A percentile compares a stretch with the other conserved stretches of the same genome.
phyloP scores from a whole-genome alignment of 2,329 filamentous ascomycete species.

The Trichoderma sp. region DNA sequence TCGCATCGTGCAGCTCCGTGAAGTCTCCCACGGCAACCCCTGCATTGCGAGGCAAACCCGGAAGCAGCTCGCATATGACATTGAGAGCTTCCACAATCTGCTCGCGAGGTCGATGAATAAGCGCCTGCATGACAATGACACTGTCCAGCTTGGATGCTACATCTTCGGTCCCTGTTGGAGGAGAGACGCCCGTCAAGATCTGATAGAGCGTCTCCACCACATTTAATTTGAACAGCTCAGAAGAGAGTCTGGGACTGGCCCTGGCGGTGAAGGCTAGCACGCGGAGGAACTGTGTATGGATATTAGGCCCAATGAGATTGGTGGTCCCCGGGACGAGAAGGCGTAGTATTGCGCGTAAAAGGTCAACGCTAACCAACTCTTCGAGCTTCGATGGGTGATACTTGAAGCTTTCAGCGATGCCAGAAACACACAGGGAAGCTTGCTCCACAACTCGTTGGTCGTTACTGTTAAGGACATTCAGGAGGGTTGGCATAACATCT shows the following conservation, averaged over 20 bases:
- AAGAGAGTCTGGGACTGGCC: constrained; percentile 81
- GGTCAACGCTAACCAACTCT: constrained; percentile 82
- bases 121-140: constrained; percentile 96
- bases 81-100: constrained; percentile 97
- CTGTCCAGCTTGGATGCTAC: constrained; percentile 86
- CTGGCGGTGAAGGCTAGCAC: constrained; percentile 87
- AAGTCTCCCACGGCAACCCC: constrained; percentile 44
- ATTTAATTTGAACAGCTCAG: constrained; percentile 91
- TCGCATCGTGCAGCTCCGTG: constrained; percentile 39
- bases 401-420: constrained; percentile 96
- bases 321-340: constrained; percentile 90
- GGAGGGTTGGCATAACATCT: constrained; percentile 94
- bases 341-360: constrained; percentile 80
- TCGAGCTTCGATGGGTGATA: constrained; percentile 84
- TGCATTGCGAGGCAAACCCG: constrained; percentile 61
- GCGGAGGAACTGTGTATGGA: constrained; percentile 93
- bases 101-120: constrained; percentile 92
- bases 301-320: constrained; percentile 88
- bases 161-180: constrained; percentile 74
- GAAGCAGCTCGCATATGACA: constrained; percentile 91
- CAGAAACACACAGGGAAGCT: constrained; percentile 89
- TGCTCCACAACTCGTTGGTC: constrained; percentile 98
- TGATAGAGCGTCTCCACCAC: constrained; percentile 97
- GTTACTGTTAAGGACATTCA: constrained; percentile 85
- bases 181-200: constrained; percentile 92